These are phyloP conservation scores for Fusarium equiseti DNA, from an alignment of 2,329 filamentous ascomycete species.

Conservation along the genomic window DNA sequence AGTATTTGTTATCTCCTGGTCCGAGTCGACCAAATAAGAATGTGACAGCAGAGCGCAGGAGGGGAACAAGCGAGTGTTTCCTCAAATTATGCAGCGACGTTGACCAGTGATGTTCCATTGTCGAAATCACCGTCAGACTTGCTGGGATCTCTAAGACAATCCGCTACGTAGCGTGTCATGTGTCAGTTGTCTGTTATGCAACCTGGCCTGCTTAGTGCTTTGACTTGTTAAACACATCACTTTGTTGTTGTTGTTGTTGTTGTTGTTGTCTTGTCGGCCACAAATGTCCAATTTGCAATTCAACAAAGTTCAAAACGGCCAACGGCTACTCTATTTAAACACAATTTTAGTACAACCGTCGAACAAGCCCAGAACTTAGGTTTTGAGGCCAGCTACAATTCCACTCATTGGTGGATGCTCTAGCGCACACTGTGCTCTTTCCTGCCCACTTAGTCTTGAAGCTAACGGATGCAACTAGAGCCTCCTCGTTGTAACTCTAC, in stretches of 20 bases:
- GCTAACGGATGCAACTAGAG: constrained; percentile 24
- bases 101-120: constrained; percentile 18
- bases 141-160: constrained; percentile 19
- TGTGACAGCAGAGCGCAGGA: constrained; percentile 32
- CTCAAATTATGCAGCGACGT: constrained; percentile 12
- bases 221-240: constrained; percentile 8
- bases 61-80: constrained; percentile 13
- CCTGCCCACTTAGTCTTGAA: constrained; percentile 21
- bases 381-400: constrained; percentile 32
- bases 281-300: neutral
- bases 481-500: constrained; percentile 40
- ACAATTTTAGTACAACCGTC: neutral
- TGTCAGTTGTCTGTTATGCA: constrained; percentile 10
- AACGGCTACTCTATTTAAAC: constrained; percentile 5
- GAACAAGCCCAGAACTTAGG: neutral
- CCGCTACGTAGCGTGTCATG: constrained; percentile 15
- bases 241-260: neutral
- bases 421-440: constrained; percentile 27
- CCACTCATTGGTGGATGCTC: constrained; percentile 25
- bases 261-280: neutral
- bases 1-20: constrained; percentile 15
- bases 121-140: constrained; percentile 17
- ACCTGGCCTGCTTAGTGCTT: neutral
- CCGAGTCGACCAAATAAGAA: constrained; percentile 22
- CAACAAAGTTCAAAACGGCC: neutral